Percentiles rank a stretch among this genome's conserved stretches.
phyloP scores from a whole-genome alignment of 2,329 filamentous ascomycete genomes.

The Stachybotrys elegans region DNA sequence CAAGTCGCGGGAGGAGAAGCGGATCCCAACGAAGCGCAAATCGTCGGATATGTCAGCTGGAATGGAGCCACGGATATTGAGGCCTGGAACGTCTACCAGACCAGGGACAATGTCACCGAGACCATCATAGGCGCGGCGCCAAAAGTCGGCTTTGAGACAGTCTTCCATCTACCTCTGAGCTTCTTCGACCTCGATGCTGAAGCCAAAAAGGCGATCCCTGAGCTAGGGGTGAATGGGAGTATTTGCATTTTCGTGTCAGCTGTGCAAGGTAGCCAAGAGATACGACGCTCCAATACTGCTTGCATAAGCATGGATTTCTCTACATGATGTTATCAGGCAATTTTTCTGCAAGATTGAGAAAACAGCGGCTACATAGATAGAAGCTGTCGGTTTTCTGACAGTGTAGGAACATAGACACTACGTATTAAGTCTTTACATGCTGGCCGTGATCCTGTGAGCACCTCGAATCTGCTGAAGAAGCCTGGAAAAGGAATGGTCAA shows the following conservation, averaged over 20 bases:
- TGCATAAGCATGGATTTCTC: no score
- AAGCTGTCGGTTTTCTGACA: no score
- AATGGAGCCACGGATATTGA: conserved; percentile 20
- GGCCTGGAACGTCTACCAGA: conserved; percentile 14
- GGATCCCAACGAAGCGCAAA: conserved; percentile 2
- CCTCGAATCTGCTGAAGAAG: no score
- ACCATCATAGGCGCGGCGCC: conserved; percentile 3
- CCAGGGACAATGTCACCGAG: conserved; percentile 2
- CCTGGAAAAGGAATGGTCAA: no score
- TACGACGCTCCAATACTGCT: conserved; percentile 14
- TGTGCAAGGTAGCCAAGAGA: conserved; percentile 12
- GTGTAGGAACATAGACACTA: no score
- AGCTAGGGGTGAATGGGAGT: conserved; percentile 10
- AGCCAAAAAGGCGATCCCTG: not conserved
- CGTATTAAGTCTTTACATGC: no score
- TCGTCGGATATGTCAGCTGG: conserved; percentile 21
- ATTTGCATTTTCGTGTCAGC: conserved; percentile 15
- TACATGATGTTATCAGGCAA: no score
- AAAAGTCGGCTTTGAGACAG: conserved; percentile 16
- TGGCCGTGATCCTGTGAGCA: no score
- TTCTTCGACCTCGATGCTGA: not conserved
- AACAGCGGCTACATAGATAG: no score
- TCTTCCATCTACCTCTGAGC: conserved; percentile 11
- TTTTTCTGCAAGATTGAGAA: no score
- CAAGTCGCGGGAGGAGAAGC: no score